Base-by-base conservation (phyloP, 1,139 yeast species). In the Taphrina deformans region DNA sequence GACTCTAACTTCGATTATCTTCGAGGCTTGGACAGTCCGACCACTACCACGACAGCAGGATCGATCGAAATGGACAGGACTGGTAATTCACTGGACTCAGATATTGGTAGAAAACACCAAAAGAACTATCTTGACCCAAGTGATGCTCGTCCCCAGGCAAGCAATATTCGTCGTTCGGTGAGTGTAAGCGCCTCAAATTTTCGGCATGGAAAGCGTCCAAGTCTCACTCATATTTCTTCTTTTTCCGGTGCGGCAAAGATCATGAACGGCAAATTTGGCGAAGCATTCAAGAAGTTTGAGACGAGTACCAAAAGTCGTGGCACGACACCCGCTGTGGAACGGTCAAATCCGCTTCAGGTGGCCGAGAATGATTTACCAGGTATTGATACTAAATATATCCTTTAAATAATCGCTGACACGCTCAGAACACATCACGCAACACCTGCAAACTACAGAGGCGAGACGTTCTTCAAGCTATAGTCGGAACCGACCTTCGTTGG, bases 1-100 rank as follows among this genome's bases (percentile, higher is more conserved):
- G 79, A 80, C 70, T 80, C 82, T 56, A 81, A 80, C 66, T 77
- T 83, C 55, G 89, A 86, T 65, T 89, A 87, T 72, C 76, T 89
- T 68, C 82, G 83, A 68, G 79, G 80, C 29, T 77, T 85, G 45
- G 79, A 80, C 45, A 81, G 82, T 3, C 84, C 83, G 35, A 84
- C 53, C 40, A 58, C 66, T 29, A 82, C 40, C 50, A 55, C 59
- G 10, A 35, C 65, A 9, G 24, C 33, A 51, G 35, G n/a, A 21
- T 9, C 61, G 40, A 29, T 51, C 23, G 58, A 63, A 38, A 53
- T 7, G 21, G 41, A 16, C 58, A 44, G 24, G 24, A 48, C 24
- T 35, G 52, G 53, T 9, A 27, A 40, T 40, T 44, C 68, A 44
- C 45, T 66, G 67, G 38, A 66, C 69, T n/a, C 46, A 27, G 55